These are phyloP conservation scores for Chlorella sp. DNA, from an alignment of 139 green algal species.

Conservation along the genomic window DNA sequence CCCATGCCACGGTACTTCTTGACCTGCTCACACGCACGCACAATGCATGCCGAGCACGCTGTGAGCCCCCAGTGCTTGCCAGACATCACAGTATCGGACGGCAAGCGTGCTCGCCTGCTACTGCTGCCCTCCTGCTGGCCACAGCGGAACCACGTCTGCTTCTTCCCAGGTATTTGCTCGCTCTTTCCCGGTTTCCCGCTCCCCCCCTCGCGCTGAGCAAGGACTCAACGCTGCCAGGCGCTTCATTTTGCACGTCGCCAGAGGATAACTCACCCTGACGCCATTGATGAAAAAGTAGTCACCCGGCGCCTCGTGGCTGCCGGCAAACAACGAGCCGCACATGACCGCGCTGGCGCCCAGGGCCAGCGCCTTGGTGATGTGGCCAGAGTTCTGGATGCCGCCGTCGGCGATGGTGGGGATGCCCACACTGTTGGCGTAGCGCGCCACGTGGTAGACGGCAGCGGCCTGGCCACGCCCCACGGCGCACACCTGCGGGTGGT, in stretches of 20 bases:
- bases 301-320: constrained; percentile 88
- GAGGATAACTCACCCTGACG: constrained; percentile 61
- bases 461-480: constrained; percentile 94
- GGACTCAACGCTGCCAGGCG: no score
- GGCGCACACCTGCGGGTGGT: constrained; percentile 77
- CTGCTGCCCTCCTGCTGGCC: no score
- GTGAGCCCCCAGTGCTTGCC: no score
- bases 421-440: constrained; percentile 50
- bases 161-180: no score
- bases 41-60: no score
- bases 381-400: constrained; percentile 92
- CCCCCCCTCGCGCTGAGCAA: no score
- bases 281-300: constrained; percentile 78
- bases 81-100: no score
- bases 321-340: constrained; percentile 94
- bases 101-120: no score
- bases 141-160: no score
- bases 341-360: constrained; percentile 94
- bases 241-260: background rate
- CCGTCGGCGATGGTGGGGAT: constrained; percentile 96
- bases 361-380: constrained; percentile 94
- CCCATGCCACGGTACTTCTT: constrained; percentile 95
- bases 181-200: no score
- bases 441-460: constrained; percentile 84
- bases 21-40: no score